These are phyloP conservation scores for Leccinum subrobustum DNA, from an alignment of 1,284 basidiomycete genomes.

Conservation along the genomic window DNA sequence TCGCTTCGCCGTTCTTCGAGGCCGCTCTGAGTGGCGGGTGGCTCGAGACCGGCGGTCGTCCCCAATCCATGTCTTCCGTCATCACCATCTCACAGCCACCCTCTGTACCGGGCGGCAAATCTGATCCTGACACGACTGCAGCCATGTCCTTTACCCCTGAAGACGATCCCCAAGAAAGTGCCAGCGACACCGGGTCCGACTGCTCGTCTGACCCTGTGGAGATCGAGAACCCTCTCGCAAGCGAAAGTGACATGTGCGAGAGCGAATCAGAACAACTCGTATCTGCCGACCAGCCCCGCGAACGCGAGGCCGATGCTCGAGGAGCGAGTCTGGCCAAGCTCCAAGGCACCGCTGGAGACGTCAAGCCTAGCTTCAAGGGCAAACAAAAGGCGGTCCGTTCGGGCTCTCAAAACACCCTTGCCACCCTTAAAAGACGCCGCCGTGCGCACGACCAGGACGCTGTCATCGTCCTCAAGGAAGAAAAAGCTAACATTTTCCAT, in stretches of 20 bases:
- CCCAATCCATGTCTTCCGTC: slow-evolving; percentile 72
- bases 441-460: slow-evolving; percentile 58
- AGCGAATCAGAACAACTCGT: slow-evolving; percentile 38
- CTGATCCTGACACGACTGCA: slow-evolving; percentile 40
- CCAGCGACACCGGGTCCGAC: slow-evolving; percentile 31
- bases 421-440: slow-evolving; percentile 42
- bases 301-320: slow-evolving; percentile 37
- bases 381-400: slow-evolving; percentile 21
- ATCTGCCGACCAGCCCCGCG: slow-evolving; percentile 7
- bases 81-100: slow-evolving; percentile 79
- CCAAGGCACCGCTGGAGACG: slow-evolving; percentile 28
- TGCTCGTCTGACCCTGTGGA: slow-evolving; percentile 37
- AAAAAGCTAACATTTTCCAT: slow-evolving; percentile 79
- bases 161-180: slow-evolving; percentile 41
- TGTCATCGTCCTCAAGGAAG: slow-evolving; percentile 79
- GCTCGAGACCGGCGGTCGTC: slow-evolving; percentile 72
- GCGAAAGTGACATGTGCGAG: slow-evolving; percentile 35
- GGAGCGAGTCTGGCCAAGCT: slow-evolving; percentile 49
- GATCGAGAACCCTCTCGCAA: slow-evolving; percentile 25
- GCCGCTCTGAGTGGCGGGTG: slow-evolving; percentile 79
- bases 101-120: slow-evolving; percentile 47
- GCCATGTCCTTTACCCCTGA: slow-evolving; percentile 59
- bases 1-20: slow-evolving; percentile 85
- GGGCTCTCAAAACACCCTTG: slow-evolving; percentile 36
- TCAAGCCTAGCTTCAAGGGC: slow-evolving; percentile 13